Percentiles rank a stretch among this genome's conserved stretches.
phyloP scores from a whole-genome alignment of 148 eudicot genomes.

The Persicaria maculosa region DNA sequence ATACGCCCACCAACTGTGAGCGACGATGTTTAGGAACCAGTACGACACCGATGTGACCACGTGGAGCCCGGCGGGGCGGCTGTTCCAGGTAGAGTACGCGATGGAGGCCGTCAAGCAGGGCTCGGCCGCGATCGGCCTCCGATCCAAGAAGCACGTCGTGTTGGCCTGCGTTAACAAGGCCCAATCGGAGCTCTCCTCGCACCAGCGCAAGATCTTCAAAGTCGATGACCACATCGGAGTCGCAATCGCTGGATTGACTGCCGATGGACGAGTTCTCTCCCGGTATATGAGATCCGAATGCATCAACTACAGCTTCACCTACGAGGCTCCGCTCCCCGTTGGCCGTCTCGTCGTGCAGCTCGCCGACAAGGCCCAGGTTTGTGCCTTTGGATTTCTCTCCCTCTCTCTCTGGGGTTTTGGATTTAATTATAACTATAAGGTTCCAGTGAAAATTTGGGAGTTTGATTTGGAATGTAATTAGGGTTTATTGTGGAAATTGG shows the following conservation, averaged over 20 bases:
- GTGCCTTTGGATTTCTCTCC: neutral
- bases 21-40: conserved; percentile 82
- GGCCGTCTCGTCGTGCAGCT: conserved; percentile 94
- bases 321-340: conserved; percentile 70
- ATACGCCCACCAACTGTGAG: neutral
- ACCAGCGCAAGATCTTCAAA: conserved; percentile 95
- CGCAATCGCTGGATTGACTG: conserved; percentile 92
- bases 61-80: conserved; percentile 87
- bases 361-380: conserved; percentile 97
- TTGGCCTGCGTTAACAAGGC: conserved; percentile 81
- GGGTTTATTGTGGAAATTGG: neutral
- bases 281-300: conserved; percentile 85
- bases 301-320: conserved; percentile 59
- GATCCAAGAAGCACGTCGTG: conserved; percentile 84
- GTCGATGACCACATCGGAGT: conserved; percentile 88
- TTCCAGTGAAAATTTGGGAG: neutral
- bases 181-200: conserved; percentile 83
- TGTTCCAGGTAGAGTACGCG: conserved; percentile 97
- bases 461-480: neutral
- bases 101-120: conserved; percentile 99
- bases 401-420: neutral
- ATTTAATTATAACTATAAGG: neutral
- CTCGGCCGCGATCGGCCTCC: conserved; percentile 80
- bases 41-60: conserved; percentile 99
- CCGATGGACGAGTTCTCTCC: conserved; percentile 88